Base-by-base conservation (phyloP, 257 asterid genomes). In the Solanum tacnaense region DNA sequence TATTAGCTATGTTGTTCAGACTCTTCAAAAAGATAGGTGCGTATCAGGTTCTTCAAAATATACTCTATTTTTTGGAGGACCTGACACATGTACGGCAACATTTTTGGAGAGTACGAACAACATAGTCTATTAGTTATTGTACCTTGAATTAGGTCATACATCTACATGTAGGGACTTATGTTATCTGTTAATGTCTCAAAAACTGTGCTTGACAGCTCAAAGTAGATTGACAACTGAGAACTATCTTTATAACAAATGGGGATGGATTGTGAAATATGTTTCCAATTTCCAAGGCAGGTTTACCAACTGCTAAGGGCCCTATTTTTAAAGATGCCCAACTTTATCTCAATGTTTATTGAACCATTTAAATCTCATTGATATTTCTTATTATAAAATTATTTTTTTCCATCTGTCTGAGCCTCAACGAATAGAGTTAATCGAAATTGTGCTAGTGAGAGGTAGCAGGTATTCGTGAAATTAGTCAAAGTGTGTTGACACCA, bases 131-230 rank as follows among this genome's bases (percentile, higher is more conserved):
- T 75, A 38, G 39, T 78, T 78, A 3, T 78, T 79, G 85, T 79
- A 44, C 85, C 38, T 25, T 34, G n/a, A 62, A 84, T 84, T 36
- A 65, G 35, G 73, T 39, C 62, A 85, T 67, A 32, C 87, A 67
- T 27, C 31, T 36, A 65, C 39, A 25, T 85, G 79, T 65, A 62
- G 87, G 87, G 87, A 25, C 35, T 85, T 11, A 9, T 62, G 62
- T 9, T 85, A 71, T 85, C 79, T 65, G 67, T 46, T 46, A 81
- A 46, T 46, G 85, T 49, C 85, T 85, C 81, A 85, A 38, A 84
- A 29, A 85, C 75, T 67, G 87, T 65, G 87, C 27, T 85, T 36
- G 81, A 38, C 87, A 85, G 87, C 87, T 85, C 73, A 85, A 85
- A 67, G 27, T 85, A 85, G 79, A 38, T 67, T 67, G 87, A 67